A percentile compares a stretch with the other conserved stretches of the same genome.
Evolutionary conservation across 2,329 filamentous ascomycete species (phyloP).

Genomic region (Talaromyces sp.): DNA sequence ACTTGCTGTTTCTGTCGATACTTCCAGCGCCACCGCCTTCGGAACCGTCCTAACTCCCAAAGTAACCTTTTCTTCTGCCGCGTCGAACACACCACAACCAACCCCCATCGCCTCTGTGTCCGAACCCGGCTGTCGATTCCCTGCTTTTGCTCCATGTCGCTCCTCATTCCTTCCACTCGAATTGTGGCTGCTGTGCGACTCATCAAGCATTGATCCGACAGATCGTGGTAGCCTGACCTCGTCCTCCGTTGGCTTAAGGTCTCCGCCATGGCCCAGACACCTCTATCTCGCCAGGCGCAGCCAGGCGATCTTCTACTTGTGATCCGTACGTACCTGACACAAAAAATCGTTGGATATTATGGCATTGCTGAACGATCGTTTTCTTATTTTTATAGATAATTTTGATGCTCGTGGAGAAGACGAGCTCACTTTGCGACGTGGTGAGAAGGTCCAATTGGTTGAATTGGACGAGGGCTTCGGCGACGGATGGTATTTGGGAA

Average conservation of each 20-base stretch:
- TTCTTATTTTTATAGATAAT: constrained; percentile 62
- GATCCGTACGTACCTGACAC: constrained; percentile 39
- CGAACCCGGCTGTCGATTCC: constrained; percentile 9
- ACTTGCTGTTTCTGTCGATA: constrained; percentile 6
- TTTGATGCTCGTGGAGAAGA: constrained; percentile 89
- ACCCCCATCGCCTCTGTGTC: neutral
- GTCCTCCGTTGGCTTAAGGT: constrained; percentile 16
- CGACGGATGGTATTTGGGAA: constrained; percentile 63
- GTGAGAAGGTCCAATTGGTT: constrained; percentile 60
- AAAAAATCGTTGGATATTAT: neutral
- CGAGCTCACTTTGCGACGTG: constrained; percentile 83
- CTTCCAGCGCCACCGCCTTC: constrained; percentile 15
- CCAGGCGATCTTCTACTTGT: constrained; percentile 45
- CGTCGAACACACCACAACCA: neutral
- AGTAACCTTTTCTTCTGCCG: constrained; percentile 7
- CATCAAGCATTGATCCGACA: constrained; percentile 15
- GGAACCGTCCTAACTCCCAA: constrained; percentile 1
- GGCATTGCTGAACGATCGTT: neutral
- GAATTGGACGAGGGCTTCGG: constrained; percentile 65
- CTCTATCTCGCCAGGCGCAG: constrained; percentile 35
- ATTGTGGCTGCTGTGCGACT: constrained; percentile 17
- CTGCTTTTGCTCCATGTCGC: constrained; percentile 29
- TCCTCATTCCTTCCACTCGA: constrained; percentile 23
- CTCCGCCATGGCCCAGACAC: constrained; percentile 31
- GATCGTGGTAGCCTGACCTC: constrained; percentile 12